Conservation (phyloP, 352 stramenopile species). For the Pythium diclinum region DNA sequence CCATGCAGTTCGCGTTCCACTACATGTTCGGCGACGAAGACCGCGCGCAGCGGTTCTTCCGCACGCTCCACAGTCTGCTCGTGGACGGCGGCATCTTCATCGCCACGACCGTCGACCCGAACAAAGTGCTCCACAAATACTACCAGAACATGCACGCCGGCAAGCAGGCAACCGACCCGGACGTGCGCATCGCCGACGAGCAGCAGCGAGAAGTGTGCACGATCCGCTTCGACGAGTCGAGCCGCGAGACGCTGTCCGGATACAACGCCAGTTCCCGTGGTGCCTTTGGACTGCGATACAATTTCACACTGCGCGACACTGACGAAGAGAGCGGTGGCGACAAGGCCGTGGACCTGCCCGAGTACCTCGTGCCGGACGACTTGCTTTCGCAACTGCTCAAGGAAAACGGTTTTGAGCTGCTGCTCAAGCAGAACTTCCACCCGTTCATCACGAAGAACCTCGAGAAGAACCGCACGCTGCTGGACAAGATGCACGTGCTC, state of each 20-base stretch:
- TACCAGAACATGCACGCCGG: constrained; percentile 55
- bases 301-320: constrained; percentile 85
- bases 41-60: constrained; percentile 92
- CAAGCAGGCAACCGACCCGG: constrained; percentile 31
- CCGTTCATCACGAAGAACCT: constrained; percentile 77
- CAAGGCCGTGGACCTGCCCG: constrained; percentile 84
- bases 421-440: constrained; percentile 85
- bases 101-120: constrained; percentile 96
- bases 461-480: constrained; percentile 61
- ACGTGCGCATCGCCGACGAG: constrained; percentile 69
- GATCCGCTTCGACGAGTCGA: constrained; percentile 69
- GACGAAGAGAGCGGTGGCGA: constrained; percentile 59
- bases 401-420: constrained; percentile 71
- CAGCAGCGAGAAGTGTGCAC: constrained; percentile 76
- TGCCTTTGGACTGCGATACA: constrained; percentile 87
- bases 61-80: constrained; percentile 90
- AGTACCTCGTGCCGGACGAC: constrained; percentile 90
- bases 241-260: constrained; percentile 42
- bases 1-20: constrained; percentile 99
- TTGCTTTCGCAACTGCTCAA: constrained; percentile 59
- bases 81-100: constrained; percentile 94
- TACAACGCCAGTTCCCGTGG: constrained; percentile 37
- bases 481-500: constrained; percentile 87
- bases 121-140: constrained; percentile 87
- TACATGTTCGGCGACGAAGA: constrained; percentile 97